Base-by-base conservation (phyloP, 106 monocot genomes). In the Acorus gramineus region DNA sequence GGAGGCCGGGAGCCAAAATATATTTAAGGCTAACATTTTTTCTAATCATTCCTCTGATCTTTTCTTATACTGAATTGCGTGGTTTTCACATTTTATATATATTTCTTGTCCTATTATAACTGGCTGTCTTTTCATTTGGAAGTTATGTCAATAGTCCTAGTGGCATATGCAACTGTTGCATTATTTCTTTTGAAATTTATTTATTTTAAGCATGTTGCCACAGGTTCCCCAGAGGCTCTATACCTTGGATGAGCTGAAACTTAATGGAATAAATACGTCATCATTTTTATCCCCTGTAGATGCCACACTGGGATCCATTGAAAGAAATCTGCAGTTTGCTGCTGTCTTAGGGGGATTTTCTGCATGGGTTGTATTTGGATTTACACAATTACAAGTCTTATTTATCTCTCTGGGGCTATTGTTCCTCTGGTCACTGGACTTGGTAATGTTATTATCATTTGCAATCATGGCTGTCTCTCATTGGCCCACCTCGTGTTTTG, bases 221-320 rank as follows among this genome's bases (percentile, higher is more conserved):
- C 56, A 93, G 92, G 77, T 93, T 46, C 92, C 88, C 13, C 82
- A 80, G 61, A 93, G 88, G 62, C 73, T 88, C 1, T 88, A 88
- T 61, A 80, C 65, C 62, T 74, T 93, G 79, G 92, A 93, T 62
- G 92, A 93, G 68, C 57, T 93, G 80, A 93, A 93, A 80, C 54
- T 93, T 55, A 93, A 88, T 76, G 87, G 88, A 50, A 88, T 93
- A 5, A 71, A 93, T 67, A 74, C 85, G 52, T 62, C 79, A 51
- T 77, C 81, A 62, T 82, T 93, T 57, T 73, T 93, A 52, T 84
- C 88, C 50, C 92, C 92, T 3, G 82, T 78, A 47, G 88, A 93
- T 73, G 55, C 54, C 14, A 93, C 92, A n/a, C 65, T 93, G 69
- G 76, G 79, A 14, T 76, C 82, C 52, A 88, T 93, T 4, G 92